Percentiles rank a stretch among this genome's conserved stretches.
Evolutionary conservation across 2,329 filamentous ascomycete species (phyloP).

Genomic region (Neopestalotiopsis rosae): DNA sequence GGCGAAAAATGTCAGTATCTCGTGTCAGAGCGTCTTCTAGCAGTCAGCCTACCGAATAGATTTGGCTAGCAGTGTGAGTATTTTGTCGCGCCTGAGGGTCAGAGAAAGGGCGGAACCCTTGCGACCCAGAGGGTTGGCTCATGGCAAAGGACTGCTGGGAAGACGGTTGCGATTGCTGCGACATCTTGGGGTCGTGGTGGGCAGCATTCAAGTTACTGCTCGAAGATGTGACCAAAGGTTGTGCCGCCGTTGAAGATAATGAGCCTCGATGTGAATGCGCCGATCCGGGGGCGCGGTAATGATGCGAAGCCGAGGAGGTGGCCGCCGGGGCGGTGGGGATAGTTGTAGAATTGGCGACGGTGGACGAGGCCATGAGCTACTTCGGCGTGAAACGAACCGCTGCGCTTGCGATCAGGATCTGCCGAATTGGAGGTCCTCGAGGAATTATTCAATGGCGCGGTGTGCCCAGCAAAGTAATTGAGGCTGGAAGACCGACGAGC

Average conservation of each 20-base stretch:
- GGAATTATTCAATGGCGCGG: neutral
- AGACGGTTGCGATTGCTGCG: slow-evolving; percentile 55
- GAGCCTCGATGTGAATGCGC: slow-evolving; percentile 23
- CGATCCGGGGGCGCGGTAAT: slow-evolving; percentile 15
- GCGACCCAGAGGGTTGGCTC: slow-evolving; percentile 57
- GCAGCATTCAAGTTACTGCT: slow-evolving; percentile 31
- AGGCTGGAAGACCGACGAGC: neutral
- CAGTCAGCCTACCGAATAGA: slow-evolving; percentile 62
- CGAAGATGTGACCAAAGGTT: slow-evolving; percentile 22
- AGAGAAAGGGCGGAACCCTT: slow-evolving; percentile 47
- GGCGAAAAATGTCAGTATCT: neutral
- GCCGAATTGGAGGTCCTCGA: neutral
- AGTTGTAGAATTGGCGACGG: slow-evolving; percentile 33
- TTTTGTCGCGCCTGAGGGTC: slow-evolving; percentile 41
- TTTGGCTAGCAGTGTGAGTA: slow-evolving; percentile 55
- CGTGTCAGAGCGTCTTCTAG: neutral
- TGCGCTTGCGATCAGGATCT: neutral
- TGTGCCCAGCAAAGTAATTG: neutral
- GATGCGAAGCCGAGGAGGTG: slow-evolving; percentile 22
- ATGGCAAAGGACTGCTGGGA: slow-evolving; percentile 63
- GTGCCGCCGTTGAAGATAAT: slow-evolving; percentile 23
- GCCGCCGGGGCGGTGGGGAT: slow-evolving; percentile 23
- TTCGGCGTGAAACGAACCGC: slow-evolving; percentile 12
- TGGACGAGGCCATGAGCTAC: slow-evolving; percentile 44
- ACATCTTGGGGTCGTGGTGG: slow-evolving; percentile 43